Conservation (phyloP, 768 basidiomycete genomes). For the Hemileccinum impolitum region DNA sequence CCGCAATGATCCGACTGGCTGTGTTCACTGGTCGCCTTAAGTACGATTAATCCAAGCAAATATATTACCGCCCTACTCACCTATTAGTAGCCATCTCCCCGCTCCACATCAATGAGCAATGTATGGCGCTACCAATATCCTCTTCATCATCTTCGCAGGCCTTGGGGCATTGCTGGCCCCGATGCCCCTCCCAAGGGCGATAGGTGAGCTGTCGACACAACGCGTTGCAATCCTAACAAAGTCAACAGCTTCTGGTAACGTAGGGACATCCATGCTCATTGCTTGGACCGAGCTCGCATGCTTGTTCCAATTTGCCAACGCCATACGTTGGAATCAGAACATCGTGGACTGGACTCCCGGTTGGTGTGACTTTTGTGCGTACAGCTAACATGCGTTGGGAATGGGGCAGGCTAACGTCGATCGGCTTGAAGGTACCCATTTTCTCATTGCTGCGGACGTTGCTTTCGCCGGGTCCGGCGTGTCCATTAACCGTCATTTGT, state of each 20-base stretch:
- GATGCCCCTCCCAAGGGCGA: conserved; percentile 51
- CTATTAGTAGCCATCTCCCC: background rate
- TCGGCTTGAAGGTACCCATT: conserved; percentile 19
- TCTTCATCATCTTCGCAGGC: conserved; percentile 36
- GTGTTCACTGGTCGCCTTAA: background rate
- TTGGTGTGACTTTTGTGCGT: conserved; percentile 59
- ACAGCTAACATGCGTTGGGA: background rate
- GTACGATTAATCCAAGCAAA: background rate
- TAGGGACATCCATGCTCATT: conserved; percentile 34
- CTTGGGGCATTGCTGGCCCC: conserved; percentile 37
- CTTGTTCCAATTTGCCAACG: conserved; percentile 32
- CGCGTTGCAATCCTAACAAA: background rate
- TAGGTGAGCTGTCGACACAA: conserved; percentile 37
- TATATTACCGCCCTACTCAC: background rate
- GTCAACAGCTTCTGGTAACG: conserved; percentile 22
- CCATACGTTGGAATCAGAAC: conserved; percentile 36
- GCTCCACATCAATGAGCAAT: background rate
- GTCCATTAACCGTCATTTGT: conserved; percentile 49
- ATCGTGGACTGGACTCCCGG: conserved; percentile 32
- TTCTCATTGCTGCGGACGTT: conserved; percentile 32
- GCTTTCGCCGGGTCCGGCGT: conserved; percentile 40
- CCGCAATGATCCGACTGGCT: conserved; percentile 1
- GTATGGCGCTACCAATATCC: conserved; percentile 2
- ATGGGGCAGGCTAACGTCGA: background rate
- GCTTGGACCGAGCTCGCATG: conserved; percentile 30